phyloP scores from a whole-genome alignment of 306 rosid species.

The Vigna angularis region DNA sequence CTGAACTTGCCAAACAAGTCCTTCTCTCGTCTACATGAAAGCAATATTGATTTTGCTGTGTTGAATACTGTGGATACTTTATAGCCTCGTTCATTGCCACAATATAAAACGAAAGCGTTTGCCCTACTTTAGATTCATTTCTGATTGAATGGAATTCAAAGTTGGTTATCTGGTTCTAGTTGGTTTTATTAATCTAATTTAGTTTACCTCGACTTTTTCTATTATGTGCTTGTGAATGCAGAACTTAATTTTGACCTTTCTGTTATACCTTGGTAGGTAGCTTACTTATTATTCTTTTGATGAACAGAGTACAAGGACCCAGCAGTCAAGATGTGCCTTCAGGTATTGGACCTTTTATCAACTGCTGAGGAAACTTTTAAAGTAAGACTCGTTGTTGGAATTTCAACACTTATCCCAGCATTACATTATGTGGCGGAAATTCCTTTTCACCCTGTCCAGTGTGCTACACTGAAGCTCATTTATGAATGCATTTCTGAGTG shows the following conservation, averaged over 20 bases:
- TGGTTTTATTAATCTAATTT: constrained; percentile 28
- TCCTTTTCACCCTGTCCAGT: constrained; percentile 90
- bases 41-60: constrained; percentile 14
- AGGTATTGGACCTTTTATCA: constrained; percentile 78
- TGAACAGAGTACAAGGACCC: constrained; percentile 84
- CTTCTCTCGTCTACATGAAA: constrained; percentile 14
- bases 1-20: constrained; percentile 17
- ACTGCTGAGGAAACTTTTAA: constrained; percentile 75
- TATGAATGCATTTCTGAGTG: constrained; percentile 76
- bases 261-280: constrained; percentile 14
- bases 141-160: constrained; percentile 17
- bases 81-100: background rate
- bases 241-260: constrained; percentile 34
- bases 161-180: constrained; percentile 35
- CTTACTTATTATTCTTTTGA: constrained; percentile 48
- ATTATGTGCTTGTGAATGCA: constrained; percentile 27
- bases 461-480: constrained; percentile 75
- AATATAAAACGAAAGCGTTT: background rate
- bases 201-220: constrained; percentile 29
- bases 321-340: constrained; percentile 75
- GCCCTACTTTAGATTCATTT: constrained; percentile 28
- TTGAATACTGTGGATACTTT: constrained; percentile 12
- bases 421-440: constrained; percentile 75
- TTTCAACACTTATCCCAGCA: constrained; percentile 85
- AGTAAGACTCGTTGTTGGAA: constrained; percentile 81